phyloP scores from a whole-genome alignment of 2,329 filamentous ascomycete genomes.

The Lasiodiplodia gonubiensis region DNA sequence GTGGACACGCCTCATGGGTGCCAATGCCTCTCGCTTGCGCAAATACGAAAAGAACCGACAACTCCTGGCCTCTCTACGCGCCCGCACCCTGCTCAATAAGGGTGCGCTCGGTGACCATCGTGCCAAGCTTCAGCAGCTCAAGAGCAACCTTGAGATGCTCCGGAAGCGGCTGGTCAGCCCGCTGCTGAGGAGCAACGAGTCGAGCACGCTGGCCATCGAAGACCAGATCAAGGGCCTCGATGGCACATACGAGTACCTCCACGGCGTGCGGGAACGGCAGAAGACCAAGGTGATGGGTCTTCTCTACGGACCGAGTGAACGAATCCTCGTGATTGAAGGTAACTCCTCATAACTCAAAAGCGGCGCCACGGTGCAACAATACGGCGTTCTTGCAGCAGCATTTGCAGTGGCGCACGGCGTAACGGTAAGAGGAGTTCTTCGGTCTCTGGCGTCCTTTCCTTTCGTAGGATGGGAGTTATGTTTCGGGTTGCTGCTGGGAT shows the following conservation, averaged over 20 bases:
- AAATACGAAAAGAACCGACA: conserved; percentile 92
- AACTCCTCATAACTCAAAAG: conserved; percentile 25
- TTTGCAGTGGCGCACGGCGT: conserved; percentile 27
- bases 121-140: conserved; percentile 79
- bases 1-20: conserved; percentile 84
- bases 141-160: conserved; percentile 84
- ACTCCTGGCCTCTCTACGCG: conserved; percentile 77
- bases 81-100: conserved; percentile 87
- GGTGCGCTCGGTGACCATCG: conserved; percentile 85
- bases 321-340: conserved; percentile 27
- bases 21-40: conserved; percentile 73
- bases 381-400: conserved; percentile 25
- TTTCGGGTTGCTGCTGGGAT: conserved; percentile 15
- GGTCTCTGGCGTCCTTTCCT: conserved; percentile 26
- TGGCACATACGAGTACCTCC: conserved; percentile 78
- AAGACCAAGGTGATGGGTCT: conserved; percentile 83
- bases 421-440: conserved; percentile 24
- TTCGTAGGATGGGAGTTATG: conserved; percentile 13
- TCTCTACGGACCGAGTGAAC: conserved; percentile 27
- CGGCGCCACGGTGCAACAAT: conserved; percentile 21
- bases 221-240: conserved; percentile 85
- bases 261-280: conserved; percentile 75
- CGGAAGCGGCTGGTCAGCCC: conserved; percentile 83
- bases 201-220: conserved; percentile 74
- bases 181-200: conserved; percentile 72